These are phyloP conservation scores for Russula ochroleuca DNA, from an alignment of 768 basidiomycete species.

Conservation along the genomic window DNA sequence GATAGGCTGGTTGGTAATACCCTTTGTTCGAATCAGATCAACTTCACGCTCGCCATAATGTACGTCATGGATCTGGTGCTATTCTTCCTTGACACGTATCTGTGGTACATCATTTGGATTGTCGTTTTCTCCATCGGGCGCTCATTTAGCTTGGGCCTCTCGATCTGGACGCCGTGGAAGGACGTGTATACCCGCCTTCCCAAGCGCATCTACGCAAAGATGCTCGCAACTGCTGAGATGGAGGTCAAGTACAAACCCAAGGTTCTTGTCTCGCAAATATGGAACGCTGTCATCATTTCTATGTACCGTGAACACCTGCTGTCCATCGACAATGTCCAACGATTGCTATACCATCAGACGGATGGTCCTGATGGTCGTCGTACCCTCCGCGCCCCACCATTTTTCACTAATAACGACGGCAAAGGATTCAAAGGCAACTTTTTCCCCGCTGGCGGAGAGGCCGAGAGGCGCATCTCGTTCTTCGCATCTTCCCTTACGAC, in stretches of 20 bases:
- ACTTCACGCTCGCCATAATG: constrained; percentile 96
- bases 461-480: constrained; percentile 97
- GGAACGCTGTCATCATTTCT: constrained; percentile 99
- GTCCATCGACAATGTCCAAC: constrained; percentile 97
- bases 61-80: constrained; percentile 96
- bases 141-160: constrained; percentile 88
- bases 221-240: constrained; percentile 95
- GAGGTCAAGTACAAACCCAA: constrained; percentile 99
- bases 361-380: constrained; percentile 86
- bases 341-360: constrained; percentile 94
- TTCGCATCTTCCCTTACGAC: constrained; percentile 98
- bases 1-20: constrained; percentile 78
- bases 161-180: constrained; percentile 99
- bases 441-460: constrained; percentile 92
- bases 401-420: constrained; percentile 90
- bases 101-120: constrained; percentile 99
- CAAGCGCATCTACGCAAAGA: constrained; percentile 96
- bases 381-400: constrained; percentile 91
- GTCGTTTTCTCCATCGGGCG: constrained; percentile 90
- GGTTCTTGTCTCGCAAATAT: constrained; percentile 96
- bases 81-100: constrained; percentile 99
- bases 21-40: constrained; percentile 88
- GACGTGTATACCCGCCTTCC: constrained; percentile 95
- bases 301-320: constrained; percentile 99
- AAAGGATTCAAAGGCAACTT: constrained; percentile 72